Evolutionary conservation across 257 asterid genomes (phyloP).

Genomic region (Penstemon newberryi): DNA sequence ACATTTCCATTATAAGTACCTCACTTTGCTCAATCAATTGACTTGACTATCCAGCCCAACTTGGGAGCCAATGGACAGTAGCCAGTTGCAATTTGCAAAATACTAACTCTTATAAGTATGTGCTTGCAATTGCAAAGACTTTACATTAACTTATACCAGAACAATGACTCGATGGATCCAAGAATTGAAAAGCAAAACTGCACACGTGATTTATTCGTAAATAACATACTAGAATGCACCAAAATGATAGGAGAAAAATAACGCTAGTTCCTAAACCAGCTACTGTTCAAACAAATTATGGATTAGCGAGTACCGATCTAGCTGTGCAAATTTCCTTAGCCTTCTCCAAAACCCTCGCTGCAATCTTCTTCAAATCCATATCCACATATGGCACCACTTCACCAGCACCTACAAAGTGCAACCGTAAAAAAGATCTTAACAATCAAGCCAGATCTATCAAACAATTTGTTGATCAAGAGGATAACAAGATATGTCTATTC

Average conservation of each 20-base stretch:
- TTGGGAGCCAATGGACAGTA: neutral
- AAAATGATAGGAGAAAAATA: no score
- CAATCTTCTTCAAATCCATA: conserved; percentile 68
- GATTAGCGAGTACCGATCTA: conserved; percentile 47
- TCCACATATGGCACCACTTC: conserved; percentile 71
- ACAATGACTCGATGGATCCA: no score
- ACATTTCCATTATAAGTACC: neutral
- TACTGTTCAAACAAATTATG: neutral
- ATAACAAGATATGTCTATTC: neutral
- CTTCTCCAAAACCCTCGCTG: conserved; percentile 57
- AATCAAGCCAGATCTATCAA: neutral
- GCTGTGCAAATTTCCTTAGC: conserved; percentile 61
- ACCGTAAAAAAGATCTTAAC: neutral
- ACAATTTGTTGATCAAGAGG: neutral
- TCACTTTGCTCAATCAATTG: neutral
- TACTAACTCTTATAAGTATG: no score
- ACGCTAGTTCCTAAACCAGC: no score
- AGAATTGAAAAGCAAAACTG: no score
- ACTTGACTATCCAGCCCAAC: neutral
- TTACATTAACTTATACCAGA: no score
- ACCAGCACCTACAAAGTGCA: conserved; percentile 49
- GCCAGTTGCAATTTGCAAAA: no score
- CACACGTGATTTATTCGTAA: no score
- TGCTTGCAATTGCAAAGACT: no score
- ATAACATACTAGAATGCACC: no score